Evolutionary conservation across 352 stramenopile genomes (phyloP), one percentile per base, ranked within the genome.

Genomic region (Phytopythium oedochilum): DNA sequence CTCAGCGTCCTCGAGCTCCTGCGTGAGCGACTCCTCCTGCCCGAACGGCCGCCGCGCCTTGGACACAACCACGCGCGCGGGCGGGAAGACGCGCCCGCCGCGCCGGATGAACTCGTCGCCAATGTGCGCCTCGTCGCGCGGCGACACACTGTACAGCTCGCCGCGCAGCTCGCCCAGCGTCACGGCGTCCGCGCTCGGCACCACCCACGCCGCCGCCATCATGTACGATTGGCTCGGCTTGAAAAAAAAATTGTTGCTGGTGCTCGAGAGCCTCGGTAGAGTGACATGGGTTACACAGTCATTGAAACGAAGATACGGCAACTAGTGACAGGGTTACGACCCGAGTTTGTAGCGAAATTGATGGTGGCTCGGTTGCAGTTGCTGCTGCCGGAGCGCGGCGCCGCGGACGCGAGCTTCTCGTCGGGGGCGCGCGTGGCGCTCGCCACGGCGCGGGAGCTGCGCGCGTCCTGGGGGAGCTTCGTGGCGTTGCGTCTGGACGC

Each of bases 91-190:
- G 18, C 63, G 40, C 10, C 82, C 82, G 20, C 82, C 82, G 22
- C 68, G 73, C 5, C 77, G 75, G 28, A 88, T 64, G 48, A 88
- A 92, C 40, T 71, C 77, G 58, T 89, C 79, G 31, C 78, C 80
- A 5, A 89, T 17, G 53, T 83, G 78, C 14, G 66, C 54, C 36
- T 85, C 68, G 47, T 89, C 78, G 15, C 70, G 62, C 14, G 76
- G 67, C 3, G 74, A 75, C 20, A 90, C 75, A 59, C 77, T 89
- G 62, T 87, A 83, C 35, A 92, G 68, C 68, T 89, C 80, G 32
- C 80, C 76, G 53, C 76, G 61, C 44, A 89, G 73, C 65, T 92
- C 83, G 11, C 83, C 83, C 18, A 92, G 68, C 62, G 83, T 90
- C 72, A 90, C 80, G 45, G 82, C 73, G 52, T 88, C 77, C 26